Evolutionary conservation across 352 stramenopile genomes (phyloP), one percentile per base, ranked within the genome.

Genomic region (Globisporangium lucens): DNA sequence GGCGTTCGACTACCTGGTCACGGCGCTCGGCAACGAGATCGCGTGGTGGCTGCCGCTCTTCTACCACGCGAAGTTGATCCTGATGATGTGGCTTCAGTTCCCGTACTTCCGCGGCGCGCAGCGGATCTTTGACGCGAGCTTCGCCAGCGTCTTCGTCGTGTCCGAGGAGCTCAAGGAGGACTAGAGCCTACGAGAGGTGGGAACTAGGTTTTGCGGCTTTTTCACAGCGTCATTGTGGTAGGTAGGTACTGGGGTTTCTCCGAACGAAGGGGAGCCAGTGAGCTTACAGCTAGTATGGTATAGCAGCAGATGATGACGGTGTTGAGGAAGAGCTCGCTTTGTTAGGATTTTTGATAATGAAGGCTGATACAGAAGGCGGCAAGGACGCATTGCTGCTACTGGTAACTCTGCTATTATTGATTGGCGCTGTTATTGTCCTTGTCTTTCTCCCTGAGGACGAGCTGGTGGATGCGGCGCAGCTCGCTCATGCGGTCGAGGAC

Each of bases 51-150:
- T 97, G 33, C 89, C 89, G 57, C 69, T 97, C 29, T 95, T 93
- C 70, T 94, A 91, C 66, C 89, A 97, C 69, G 71, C 60, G n/a
- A 95, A 96, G 75, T 62, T 97, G 67, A 63, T 93, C 27, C 67
- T 85, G 43, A 83, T 94, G 74, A 82, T 97, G 74, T 96, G 87
- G 86, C 87, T 97, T 13, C 89, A 97, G 72, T 94, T 97, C 68
- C 89, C 89, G 43, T 96, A 97, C 75, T 97, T 97, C 65, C 87
- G 88, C 47, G 89, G 89, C 15, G 89, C 87, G 0, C 76, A 95
- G 63, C 76, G 74, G 51, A 86, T 97, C 66, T 96, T 96, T 59
- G 89, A 97, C 65, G 61, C 73, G 13, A 74, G 65, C 46, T 92
- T 95, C 61, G 72, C 77, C 36, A 95, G 83, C 33, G 74, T 96